A percentile compares a stretch with the other conserved stretches of the same genome.
phyloP scores from a whole-genome alignment of 1,284 basidiomycete species.

The Rhodotorula sp. region DNA sequence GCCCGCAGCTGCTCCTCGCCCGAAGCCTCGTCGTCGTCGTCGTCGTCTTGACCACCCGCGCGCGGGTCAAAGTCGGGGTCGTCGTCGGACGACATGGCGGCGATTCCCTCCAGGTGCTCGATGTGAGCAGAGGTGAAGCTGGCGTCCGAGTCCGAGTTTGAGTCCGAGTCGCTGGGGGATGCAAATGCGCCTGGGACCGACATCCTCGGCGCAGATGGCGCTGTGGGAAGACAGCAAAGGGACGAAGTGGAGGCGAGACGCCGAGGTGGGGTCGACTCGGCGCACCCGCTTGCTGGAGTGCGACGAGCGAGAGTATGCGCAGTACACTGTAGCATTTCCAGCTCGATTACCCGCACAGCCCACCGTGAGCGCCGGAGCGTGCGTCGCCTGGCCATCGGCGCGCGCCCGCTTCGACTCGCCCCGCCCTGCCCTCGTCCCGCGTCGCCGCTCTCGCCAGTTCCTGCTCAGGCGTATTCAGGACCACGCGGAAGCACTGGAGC shows the following conservation, averaged over 20 bases:
- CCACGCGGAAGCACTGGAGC: no score
- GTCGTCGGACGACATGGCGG: constrained; percentile 37
- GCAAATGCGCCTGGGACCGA: constrained; percentile 19
- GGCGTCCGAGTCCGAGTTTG: constrained; percentile 5
- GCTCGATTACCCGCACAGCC: no score
- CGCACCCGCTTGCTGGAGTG: no score
- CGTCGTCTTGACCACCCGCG: neutral
- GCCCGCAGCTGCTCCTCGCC: neutral
- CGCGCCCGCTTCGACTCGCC: no score
- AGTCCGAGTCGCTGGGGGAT: neutral
- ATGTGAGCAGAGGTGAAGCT: neutral
- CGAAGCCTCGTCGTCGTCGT: constrained; percentile 22
- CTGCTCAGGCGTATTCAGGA: neutral
- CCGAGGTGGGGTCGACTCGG: no score
- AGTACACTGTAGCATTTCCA: no score
- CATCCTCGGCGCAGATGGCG: neutral
- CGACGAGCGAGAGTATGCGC: no score
- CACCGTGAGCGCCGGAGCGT: no score
- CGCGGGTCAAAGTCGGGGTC: constrained; percentile 18
- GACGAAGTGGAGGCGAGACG: neutral
- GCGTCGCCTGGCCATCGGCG: no score
- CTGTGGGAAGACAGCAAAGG: neutral
- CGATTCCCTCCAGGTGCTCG: constrained; percentile 33
- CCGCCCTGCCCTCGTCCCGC: no score
- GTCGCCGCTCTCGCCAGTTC: neutral